Conservation (phyloP, 2,329 filamentous ascomycete genomes). For the Didymella arachidicola region DNA sequence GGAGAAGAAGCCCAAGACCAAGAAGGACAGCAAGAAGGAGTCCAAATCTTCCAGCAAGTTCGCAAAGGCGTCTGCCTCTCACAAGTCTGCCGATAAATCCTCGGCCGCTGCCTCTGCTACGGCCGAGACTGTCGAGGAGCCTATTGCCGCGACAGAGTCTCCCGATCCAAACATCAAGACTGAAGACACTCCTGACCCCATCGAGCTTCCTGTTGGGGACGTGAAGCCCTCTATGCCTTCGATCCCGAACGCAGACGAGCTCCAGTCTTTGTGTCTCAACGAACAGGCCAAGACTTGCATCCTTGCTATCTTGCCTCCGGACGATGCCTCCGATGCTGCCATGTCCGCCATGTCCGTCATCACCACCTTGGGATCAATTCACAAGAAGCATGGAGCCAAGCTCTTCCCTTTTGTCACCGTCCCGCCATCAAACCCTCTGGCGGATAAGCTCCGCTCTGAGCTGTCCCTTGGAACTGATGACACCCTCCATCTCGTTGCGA, state of each 20-base stretch:
- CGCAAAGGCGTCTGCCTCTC: constrained; percentile 60
- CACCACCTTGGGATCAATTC: constrained; percentile 72
- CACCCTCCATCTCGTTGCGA: constrained; percentile 75
- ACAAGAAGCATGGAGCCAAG: constrained; percentile 76
- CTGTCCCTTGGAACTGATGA: constrained; percentile 65
- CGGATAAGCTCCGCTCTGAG: constrained; percentile 63
- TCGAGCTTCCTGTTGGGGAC: constrained; percentile 61
- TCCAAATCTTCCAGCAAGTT: constrained; percentile 59
- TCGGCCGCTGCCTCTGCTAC: constrained; percentile 59
- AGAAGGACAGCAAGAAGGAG: constrained; percentile 57
- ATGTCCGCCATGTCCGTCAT: constrained; percentile 53
- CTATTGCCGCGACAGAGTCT: constrained; percentile 61
- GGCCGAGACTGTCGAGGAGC: constrained; percentile 59
- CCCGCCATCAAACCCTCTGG: constrained; percentile 67
- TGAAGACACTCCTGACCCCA: constrained; percentile 56
- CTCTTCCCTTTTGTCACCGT: constrained; percentile 87
- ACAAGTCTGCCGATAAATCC: constrained; percentile 59
- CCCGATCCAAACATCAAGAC: constrained; percentile 58
- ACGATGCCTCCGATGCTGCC: constrained; percentile 58
- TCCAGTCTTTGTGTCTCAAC: constrained; percentile 76
- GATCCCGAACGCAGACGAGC: constrained; percentile 68
- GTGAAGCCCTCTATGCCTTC: constrained; percentile 68
- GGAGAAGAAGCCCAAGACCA: constrained; percentile 54
- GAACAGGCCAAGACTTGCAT: constrained; percentile 83
- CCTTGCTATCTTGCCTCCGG: constrained; percentile 62